Percentiles rank a stretch among this genome's conserved stretches.
phyloP scores from a whole-genome alignment of 768 basidiomycete species.

The Lyophyllum semitale region DNA sequence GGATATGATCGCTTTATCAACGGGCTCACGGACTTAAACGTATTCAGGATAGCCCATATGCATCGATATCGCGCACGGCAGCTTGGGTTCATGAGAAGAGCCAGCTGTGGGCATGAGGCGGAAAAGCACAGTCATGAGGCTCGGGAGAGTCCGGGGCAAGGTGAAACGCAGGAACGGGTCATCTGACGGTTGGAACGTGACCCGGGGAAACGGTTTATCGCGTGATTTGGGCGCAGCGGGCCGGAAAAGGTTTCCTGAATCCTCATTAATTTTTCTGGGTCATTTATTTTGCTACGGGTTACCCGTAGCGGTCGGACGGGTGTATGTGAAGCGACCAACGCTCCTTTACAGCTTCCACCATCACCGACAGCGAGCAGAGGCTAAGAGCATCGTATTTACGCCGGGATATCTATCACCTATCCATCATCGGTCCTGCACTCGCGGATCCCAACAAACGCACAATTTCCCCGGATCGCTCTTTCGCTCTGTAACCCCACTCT shows the following conservation, averaged over 20 bases:
- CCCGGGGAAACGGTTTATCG: neutral
- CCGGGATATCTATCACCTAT: neutral
- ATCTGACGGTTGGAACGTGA: neutral
- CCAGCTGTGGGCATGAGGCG: too few species aligned
- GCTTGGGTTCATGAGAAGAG: neutral
- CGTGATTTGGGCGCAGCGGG: constrained; percentile 12
- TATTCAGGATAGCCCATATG: neutral
- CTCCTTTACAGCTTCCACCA: neutral
- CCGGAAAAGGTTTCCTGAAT: constrained; percentile 12
- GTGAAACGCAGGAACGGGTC: neutral
- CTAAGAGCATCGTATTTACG: neutral
- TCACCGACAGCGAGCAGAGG: neutral
- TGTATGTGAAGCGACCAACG: neutral
- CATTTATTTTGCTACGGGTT: constrained; percentile 4
- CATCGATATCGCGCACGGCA: neutral
- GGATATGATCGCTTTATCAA: neutral
- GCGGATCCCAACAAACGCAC: constrained; percentile 2
- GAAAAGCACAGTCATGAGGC: neutral
- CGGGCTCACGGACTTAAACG: neutral
- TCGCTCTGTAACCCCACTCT: constrained; percentile 13
- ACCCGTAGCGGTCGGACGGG: neutral
- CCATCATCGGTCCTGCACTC: neutral
- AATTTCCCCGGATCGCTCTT: constrained; percentile 2
- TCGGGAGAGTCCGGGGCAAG: neutral
- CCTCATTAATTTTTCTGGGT: constrained; percentile 17